These are phyloP conservation scores for Sarocladiaceae sp. DNA, from an alignment of 2,329 filamentous ascomycete genomes.

Conservation along the genomic window DNA sequence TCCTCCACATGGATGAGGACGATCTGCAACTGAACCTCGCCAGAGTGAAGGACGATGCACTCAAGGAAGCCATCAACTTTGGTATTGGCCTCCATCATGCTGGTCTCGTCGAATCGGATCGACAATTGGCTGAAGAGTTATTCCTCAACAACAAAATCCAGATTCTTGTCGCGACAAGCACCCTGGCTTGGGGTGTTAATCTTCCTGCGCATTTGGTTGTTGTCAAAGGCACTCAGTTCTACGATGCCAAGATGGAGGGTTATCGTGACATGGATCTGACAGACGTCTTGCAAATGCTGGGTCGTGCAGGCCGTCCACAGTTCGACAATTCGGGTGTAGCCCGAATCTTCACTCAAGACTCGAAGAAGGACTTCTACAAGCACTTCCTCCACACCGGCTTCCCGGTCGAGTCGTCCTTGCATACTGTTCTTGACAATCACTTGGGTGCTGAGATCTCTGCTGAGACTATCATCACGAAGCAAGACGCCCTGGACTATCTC, in stretches of 20 bases:
- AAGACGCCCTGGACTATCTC: slow-evolving; percentile 94
- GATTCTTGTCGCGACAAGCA: slow-evolving; percentile 91
- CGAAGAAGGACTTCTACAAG: slow-evolving; percentile 99
- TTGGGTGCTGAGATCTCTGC: slow-evolving; percentile 91
- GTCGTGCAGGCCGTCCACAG: slow-evolving; percentile 89
- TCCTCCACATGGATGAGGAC: slow-evolving; percentile 91
- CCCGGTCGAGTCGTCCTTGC: slow-evolving; percentile 91
- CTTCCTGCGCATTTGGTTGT: slow-evolving; percentile 94
- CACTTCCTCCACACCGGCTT: slow-evolving; percentile 98
- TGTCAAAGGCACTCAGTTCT: slow-evolving; percentile 97
- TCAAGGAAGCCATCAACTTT: slow-evolving; percentile 93
- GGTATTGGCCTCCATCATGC: slow-evolving; percentile 97
- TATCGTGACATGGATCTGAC: slow-evolving; percentile 99
- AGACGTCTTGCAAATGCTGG: slow-evolving; percentile 96
- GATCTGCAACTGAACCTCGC: slow-evolving; percentile 84
- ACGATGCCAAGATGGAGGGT: slow-evolving; percentile 94
- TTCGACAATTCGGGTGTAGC: slow-evolving; percentile 96
- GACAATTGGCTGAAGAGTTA: slow-evolving; percentile 86
- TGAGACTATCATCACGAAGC: slow-evolving; percentile 87
- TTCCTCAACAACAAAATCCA: slow-evolving; percentile 98
- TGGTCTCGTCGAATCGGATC: slow-evolving; percentile 90
- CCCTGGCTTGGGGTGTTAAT: slow-evolving; percentile 97
- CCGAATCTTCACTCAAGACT: slow-evolving; percentile 93
- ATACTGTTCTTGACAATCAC: slow-evolving; percentile 97
- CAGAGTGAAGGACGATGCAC: slow-evolving; percentile 85